Evolutionary conservation across 2,329 filamentous ascomycete species (phyloP).

Genomic region (Colletotrichum lentis): DNA sequence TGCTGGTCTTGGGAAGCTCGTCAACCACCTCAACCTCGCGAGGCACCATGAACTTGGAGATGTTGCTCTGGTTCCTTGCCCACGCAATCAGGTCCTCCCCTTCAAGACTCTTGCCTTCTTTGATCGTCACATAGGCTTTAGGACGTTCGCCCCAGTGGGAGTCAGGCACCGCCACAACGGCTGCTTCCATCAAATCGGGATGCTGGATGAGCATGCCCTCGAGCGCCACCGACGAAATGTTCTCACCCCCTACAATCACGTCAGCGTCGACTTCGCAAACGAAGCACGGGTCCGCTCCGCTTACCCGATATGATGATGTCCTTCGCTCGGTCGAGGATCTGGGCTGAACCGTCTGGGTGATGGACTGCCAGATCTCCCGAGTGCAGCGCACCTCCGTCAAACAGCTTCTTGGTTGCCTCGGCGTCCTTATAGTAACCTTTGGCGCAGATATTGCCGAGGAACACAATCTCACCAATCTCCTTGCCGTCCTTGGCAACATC

Average conservation of each 20-base stretch:
- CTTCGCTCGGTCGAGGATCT: slow-evolving; percentile 93
- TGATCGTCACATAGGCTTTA: slow-evolving; percentile 89
- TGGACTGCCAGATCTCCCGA: slow-evolving; percentile 93
- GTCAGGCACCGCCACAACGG: slow-evolving; percentile 86
- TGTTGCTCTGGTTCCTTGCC: slow-evolving; percentile 81
- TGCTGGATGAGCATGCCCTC: slow-evolving; percentile 91
- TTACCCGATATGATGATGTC: slow-evolving; percentile 96
- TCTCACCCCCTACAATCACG: slow-evolving; percentile 77
- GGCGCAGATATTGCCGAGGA: slow-evolving; percentile 89
- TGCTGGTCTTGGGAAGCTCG: slow-evolving; percentile 95
- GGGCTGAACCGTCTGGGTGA: slow-evolving; percentile 83
- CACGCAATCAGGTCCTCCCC: slow-evolving; percentile 81
- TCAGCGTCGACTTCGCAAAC: slow-evolving; percentile 9
- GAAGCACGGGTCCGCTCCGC: slow-evolving; percentile 43
- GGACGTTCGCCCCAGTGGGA: slow-evolving; percentile 93
- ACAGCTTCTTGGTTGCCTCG: slow-evolving; percentile 85
- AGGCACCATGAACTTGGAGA: slow-evolving; percentile 90
- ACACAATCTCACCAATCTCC: slow-evolving; percentile 86
- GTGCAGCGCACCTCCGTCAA: slow-evolving; percentile 85
- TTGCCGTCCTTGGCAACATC: slow-evolving; percentile 75
- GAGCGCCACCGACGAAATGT: slow-evolving; percentile 92
- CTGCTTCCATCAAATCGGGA: slow-evolving; percentile 87
- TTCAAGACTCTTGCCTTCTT: slow-evolving; percentile 67
- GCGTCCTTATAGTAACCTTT: slow-evolving; percentile 92
- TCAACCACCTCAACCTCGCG: slow-evolving; percentile 77